phyloP scores from a whole-genome alignment of 768 basidiomycete genomes.

The Naganishia friedmannii region DNA sequence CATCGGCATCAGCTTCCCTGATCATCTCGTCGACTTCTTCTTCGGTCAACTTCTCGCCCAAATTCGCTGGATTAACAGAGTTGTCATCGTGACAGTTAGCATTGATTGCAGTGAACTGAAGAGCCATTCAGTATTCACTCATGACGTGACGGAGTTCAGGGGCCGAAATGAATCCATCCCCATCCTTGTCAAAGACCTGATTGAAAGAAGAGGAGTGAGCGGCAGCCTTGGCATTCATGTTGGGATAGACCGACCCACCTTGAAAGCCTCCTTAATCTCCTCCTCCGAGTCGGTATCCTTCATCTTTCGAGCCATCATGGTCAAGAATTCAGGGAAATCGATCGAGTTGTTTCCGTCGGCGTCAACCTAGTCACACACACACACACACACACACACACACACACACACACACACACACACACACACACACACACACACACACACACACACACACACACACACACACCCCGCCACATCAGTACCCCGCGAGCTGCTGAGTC shows the following conservation, averaged over 20 bases:
- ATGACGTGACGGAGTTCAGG: constrained; percentile 87
- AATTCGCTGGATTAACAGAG: constrained; percentile 37
- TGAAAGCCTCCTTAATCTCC: constrained; percentile 95
- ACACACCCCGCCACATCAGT: no score
- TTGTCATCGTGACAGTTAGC: background rate
- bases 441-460: background rate
- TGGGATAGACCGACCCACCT: constrained; percentile 42
- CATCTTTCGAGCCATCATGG: constrained; percentile 65
- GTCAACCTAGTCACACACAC: constrained; percentile 58
- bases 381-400: background rate
- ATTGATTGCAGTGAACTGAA: background rate
- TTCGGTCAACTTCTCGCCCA: constrained; percentile 82
- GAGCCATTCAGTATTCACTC: constrained; percentile 63
- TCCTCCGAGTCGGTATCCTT: constrained; percentile 87
- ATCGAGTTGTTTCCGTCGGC: constrained; percentile 84
- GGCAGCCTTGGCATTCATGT: background rate
- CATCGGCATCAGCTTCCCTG: constrained; percentile 89
- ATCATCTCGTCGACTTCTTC: constrained; percentile 94
- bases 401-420: background rate
- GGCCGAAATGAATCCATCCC: constrained; percentile 81
- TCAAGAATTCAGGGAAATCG: constrained; percentile 72
- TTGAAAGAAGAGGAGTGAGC: background rate
- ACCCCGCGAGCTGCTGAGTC: no score
- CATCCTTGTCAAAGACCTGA: constrained; percentile 79
- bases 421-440: background rate